Base-by-base conservation (phyloP, 495 filamentous ascomycete species). In the Saxispiralis lemnorum region DNA sequence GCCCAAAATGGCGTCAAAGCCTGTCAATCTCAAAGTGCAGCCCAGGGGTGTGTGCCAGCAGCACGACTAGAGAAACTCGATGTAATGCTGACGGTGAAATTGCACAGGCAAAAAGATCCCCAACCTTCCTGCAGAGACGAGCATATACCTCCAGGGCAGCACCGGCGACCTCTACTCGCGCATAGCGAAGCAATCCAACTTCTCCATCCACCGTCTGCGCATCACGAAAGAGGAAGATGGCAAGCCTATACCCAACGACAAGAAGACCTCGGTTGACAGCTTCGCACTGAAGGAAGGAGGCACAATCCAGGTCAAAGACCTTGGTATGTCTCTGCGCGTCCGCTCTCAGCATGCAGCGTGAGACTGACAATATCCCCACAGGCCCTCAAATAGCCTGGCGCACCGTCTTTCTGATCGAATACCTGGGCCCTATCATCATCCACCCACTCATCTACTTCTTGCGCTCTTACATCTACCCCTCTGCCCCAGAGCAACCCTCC, bases 381-480 rank as follows among this genome's bases (percentile, higher is more conserved):
- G 88, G 89, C 38, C 79, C 79, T 24, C 89, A 97, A 62, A 81
- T 95, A 45, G 75, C 73, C 39, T 97, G 89, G 89, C 79, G 77
- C 46, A 87, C 84, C 41, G 92, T 95, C 55, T 97, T 86, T 66
- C 62, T 93, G 45, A 75, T 94, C 60, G 89, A 97, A 67, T 97
- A 97, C 63, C 65, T 85, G 44, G 89, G 89, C 7, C 89, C 89
- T n/a, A 75, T 96, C 49, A 59, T 95, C 53, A 82, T 95, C 65
- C 87, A 93, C 63, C 77, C 74, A 20, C 67, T 76, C 57, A 66
- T 85, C 52, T 76, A 70, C 63, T 57, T 71, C 47, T 61, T 88
- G 39, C 83, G 84, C 19, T 71, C 78, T 2, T 72, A 78, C 56
- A 65, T 93, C 53, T 89, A 86, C 64, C 17, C 18, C 12, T 66